Evolutionary conservation across 192 early-diverging fungal species (phyloP), one percentile per base, ranked within the genome.

Genomic region (Rhizophagus sp.): DNA sequence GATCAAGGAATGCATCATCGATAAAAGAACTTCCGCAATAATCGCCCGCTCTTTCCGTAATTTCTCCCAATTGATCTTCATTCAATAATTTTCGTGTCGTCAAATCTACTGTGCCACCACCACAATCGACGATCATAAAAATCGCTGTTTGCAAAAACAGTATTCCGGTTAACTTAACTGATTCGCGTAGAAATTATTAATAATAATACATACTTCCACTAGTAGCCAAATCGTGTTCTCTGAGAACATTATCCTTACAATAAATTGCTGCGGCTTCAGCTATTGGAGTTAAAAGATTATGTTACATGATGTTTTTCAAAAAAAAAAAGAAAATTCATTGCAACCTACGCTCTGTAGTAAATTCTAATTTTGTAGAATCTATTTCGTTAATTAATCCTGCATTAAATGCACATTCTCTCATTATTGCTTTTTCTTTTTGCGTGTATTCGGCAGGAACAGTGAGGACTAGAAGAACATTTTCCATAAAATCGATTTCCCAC

Each of bases 301-400:
- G 15, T 57, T 57, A 19, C 5, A 57, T 19, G 19, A 11, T 11
- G n/a, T n/a, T n/a, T n/a, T n/a, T n/a, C n/a, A n/a, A n/a, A n/a
- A n/a, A 57, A 22, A 19, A 57, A 13, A 13, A n/a, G 50, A 57
- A 4, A 19, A 57, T 57, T 57, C 50, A 52, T 57, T 57, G 5
- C 19, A 57, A 44, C 72, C 17, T 61, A 74, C 72, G 50, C n/a
- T 75, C 73, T 2, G 44, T 49, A 6, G 25, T 52, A 61, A 75
- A 75, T 50, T 41, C 11, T 13, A 75, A 50, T 22, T 36, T 19
- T 24, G 17, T 10, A 8, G 34, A 24, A 10, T 62, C 6, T 75
- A n/a, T 50, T 19, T 82, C 67, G 62, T 82, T 71, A 24, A 88
- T 88, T 24, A 89, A 78, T 25, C 84, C 87, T n/a, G 88, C 88